Conservation (phyloP, 1,139 yeast species). For the Blastobotrys indianensis region DNA sequence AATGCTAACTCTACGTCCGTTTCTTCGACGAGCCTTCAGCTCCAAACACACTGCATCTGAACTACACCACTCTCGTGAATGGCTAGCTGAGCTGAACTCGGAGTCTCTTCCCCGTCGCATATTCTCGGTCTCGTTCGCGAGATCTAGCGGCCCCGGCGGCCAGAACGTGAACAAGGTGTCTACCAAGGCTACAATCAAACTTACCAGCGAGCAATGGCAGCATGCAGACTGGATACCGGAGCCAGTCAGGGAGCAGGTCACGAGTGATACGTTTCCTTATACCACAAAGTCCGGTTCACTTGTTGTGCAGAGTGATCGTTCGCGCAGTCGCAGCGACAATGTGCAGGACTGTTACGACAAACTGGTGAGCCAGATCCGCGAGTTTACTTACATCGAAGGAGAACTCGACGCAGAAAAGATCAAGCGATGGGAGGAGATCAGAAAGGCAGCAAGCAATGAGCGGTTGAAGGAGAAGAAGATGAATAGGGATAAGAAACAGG, state of each 20-base stretch:
- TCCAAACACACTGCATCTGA: neutral
- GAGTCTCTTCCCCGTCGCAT: constrained; percentile 43
- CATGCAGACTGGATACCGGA: constrained; percentile 59
- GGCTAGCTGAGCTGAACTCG: constrained; percentile 41
- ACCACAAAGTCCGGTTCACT: constrained; percentile 52
- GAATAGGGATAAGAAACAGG: constrained; percentile 50
- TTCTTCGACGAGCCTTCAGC: constrained; percentile 2
- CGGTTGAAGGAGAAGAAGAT: constrained; percentile 49
- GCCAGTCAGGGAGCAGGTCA: constrained; percentile 41
- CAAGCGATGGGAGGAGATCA: constrained; percentile 51
- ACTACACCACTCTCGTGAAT: constrained; percentile 22
- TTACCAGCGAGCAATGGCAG: constrained; percentile 46
- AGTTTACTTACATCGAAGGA: constrained; percentile 43
- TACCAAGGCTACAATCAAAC: constrained; percentile 64
- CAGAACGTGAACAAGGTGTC: constrained; percentile 77
- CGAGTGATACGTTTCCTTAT: constrained; percentile 42
- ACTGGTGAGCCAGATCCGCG: constrained; percentile 49
- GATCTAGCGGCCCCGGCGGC: constrained; percentile 93
- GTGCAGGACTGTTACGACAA: constrained; percentile 55
- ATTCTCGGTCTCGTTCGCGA: constrained; percentile 53
- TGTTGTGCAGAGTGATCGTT: constrained; percentile 55
- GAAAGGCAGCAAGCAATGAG: constrained; percentile 42
- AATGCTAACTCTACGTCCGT: neutral
- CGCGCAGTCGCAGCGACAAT: constrained; percentile 57
- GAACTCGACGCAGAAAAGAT: constrained; percentile 47